phyloP scores from a whole-genome alignment of 306 rosid genomes.

The Astragalus membranaceus region DNA sequence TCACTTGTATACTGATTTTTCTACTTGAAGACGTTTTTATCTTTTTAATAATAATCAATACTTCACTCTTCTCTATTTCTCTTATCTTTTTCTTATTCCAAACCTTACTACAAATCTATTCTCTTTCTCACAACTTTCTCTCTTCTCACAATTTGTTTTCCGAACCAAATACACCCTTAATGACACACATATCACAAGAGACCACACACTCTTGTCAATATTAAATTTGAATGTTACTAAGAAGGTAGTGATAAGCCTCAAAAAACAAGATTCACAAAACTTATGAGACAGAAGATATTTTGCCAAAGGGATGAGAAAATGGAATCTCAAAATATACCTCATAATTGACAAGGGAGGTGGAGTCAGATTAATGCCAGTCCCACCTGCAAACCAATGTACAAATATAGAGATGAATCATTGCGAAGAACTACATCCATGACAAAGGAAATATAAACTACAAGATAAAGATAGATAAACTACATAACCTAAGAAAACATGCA shows the following conservation, averaged over 20 bases:
- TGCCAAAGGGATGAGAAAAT: background rate
- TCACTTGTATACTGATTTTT: no score
- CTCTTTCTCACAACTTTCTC: no score
- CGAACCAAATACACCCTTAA: background rate
- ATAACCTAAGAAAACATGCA: background rate
- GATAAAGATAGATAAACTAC: background rate
- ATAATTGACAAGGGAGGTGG: slow-evolving; percentile 87
- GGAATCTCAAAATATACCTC: slow-evolving; percentile 43
- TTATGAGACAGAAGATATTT: background rate
- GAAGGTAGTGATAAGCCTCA: background rate
- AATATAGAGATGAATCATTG: background rate
- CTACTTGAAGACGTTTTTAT: no score
- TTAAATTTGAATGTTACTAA: background rate
- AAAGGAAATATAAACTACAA: background rate
- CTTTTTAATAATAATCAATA: no score
- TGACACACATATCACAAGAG: background rate
- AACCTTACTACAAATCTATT: no score
- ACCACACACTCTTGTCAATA: no score
- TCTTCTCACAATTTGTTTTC: no score
- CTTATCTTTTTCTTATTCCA: no score
- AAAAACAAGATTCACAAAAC: background rate
- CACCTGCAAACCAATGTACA: slow-evolving; percentile 54
- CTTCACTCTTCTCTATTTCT: no score
- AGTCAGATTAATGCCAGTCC: slow-evolving; percentile 96
- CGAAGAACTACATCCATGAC: background rate